Evolutionary conservation across 169 alveolate species (phyloP).

Genomic region (Eimeria necatrix): DNA sequence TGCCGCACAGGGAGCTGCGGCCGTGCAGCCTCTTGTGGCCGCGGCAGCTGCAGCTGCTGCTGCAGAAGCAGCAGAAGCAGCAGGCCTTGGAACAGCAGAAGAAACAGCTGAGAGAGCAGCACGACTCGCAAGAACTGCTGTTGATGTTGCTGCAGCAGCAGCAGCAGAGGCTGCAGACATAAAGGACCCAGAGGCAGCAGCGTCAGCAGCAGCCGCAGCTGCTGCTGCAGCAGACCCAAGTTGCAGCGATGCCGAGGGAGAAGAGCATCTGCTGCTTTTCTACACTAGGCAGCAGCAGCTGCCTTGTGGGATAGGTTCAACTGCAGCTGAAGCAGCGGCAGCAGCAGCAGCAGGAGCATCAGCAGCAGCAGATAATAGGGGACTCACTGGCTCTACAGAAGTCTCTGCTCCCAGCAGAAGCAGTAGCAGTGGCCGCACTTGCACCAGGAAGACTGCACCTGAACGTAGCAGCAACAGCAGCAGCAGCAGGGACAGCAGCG

Average conservation of each 20-base stretch:
- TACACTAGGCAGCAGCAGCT: conserved; percentile 38
- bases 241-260: conserved; percentile 65
- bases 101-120: conserved; percentile 5
- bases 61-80: conserved; percentile 44
- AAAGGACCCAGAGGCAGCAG: conserved; percentile 31
- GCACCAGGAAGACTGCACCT: not conserved
- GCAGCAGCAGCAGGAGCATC: conserved; percentile 14
- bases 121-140: conserved; percentile 50
- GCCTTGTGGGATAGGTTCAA: not conserved
- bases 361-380: conserved; percentile 8
- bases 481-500: not conserved
- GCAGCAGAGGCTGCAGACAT: conserved; percentile 13
- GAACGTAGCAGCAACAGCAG: not conserved
- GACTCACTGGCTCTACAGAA: conserved; percentile 3
- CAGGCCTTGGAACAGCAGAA: not conserved
- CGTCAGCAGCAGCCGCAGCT: conserved; percentile 42
- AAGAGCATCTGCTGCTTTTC: not conserved
- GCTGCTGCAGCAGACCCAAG: conserved; percentile 39
- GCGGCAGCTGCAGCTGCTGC: conserved; percentile 45
- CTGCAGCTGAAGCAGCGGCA: conserved; percentile 13
- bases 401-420: conserved; percentile 37
- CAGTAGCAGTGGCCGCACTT: conserved; percentile 38
- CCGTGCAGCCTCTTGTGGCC: conserved; percentile 37
- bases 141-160: conserved; percentile 33
- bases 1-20: conserved; percentile 4